Evolutionary conservation across 2,329 filamentous ascomycete genomes (phyloP).

Genomic region (Aspergillus ochraceoroseus): DNA sequence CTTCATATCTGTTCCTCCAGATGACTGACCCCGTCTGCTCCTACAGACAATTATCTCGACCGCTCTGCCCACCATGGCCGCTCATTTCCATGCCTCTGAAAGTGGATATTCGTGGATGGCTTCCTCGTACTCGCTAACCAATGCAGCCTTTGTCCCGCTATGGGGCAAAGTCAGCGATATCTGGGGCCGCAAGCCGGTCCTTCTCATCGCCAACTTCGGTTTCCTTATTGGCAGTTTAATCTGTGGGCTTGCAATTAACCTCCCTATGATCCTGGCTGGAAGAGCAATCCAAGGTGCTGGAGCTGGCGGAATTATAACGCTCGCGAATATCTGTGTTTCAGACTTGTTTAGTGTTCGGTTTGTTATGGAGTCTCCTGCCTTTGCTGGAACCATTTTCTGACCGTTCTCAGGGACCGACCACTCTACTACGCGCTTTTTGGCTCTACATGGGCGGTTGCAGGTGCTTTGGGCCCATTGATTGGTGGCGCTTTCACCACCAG

Average conservation of each 20-base stretch:
- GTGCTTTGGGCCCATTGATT: constrained; percentile 57
- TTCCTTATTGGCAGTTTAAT: constrained; percentile 61
- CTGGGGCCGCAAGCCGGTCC: constrained; percentile 60
- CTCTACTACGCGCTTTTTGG: constrained; percentile 61
- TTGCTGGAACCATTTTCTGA: constrained; percentile 13
- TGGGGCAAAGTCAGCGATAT: constrained; percentile 65
- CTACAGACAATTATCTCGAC: constrained; percentile 44
- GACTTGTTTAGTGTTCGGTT: constrained; percentile 60
- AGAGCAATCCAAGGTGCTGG: constrained; percentile 60
- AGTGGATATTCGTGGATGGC: constrained; percentile 49
- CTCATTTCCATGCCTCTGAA: constrained; percentile 41
- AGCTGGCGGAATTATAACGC: constrained; percentile 58
- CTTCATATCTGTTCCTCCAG: too few relatives aligned
- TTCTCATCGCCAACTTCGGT: constrained; percentile 56
- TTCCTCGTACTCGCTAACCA: constrained; percentile 45
- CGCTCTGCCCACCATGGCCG: constrained; percentile 43
- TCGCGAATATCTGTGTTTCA: constrained; percentile 60
- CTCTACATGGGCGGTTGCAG: constrained; percentile 58
- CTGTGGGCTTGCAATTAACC: constrained; percentile 54
- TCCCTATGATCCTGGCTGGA: constrained; percentile 59
- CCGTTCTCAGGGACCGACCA: constrained; percentile 46
- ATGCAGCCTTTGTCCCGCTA: constrained; percentile 49
- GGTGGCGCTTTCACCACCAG: constrained; percentile 57
- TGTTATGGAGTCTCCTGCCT: too few relatives aligned
- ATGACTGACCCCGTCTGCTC: constrained; percentile 10